Percentiles rank a stretch among this genome's conserved stretches.
Evolutionary conservation across 495 filamentous ascomycete species (phyloP).

Genomic region (Aspergillus bridgeri): DNA sequence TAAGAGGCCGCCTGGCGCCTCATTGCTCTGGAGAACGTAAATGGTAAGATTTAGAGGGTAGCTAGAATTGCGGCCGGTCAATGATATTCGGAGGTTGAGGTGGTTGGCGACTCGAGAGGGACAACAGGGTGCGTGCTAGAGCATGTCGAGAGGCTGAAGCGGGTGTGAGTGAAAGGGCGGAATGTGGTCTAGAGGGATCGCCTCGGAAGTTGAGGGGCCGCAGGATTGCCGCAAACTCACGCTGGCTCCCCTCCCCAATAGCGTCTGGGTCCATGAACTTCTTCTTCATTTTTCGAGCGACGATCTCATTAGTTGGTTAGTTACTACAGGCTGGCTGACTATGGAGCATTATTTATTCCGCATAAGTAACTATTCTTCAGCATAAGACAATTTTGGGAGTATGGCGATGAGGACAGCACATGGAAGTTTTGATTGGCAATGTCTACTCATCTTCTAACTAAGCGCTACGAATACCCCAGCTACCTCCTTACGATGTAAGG

Average conservation of each 20-base stretch:
- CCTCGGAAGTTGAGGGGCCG: conserved; percentile 12
- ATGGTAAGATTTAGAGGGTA: background rate
- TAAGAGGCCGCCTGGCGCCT: conserved; percentile 1
- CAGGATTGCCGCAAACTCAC: conserved; percentile 6
- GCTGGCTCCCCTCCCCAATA: background rate
- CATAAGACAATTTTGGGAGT: too few species aligned
- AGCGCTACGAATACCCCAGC: too few species aligned
- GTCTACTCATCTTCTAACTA: too few species aligned
- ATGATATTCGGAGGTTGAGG: background rate
- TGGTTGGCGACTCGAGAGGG: background rate
- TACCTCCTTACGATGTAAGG: too few species aligned
- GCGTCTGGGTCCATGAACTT: background rate
- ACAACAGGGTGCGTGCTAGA: background rate
- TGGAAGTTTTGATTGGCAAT: too few species aligned
- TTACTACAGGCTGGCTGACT: too few species aligned
- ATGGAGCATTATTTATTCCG: too few species aligned
- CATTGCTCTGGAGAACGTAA: conserved; percentile 1
- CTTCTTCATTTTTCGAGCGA: conserved; percentile 6
- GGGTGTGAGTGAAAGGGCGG: background rate
- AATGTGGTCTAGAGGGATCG: conserved; percentile 1
- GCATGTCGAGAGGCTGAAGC: background rate
- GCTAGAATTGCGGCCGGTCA: background rate
- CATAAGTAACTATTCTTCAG: too few species aligned
- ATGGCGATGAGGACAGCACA: too few species aligned
- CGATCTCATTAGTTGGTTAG: background rate